A percentile compares a stretch with the other conserved stretches of the same genome.
Evolutionary conservation across 768 basidiomycete species (phyloP).

Genomic region (Boletus tomentosulus): DNA sequence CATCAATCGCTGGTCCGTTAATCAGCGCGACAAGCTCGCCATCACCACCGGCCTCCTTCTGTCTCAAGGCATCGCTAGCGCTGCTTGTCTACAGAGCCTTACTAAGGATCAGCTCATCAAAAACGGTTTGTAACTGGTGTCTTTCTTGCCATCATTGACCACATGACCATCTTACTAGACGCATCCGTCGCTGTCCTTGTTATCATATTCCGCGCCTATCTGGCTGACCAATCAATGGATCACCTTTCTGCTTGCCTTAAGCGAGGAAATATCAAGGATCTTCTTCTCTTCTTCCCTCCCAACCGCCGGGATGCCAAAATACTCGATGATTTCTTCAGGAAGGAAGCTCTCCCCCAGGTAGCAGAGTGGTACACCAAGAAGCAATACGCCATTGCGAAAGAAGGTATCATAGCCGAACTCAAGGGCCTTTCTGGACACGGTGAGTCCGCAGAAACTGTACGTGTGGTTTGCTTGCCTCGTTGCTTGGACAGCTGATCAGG

Average conservation of each 20-base stretch:
- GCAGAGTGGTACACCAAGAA: slow-evolving; percentile 95
- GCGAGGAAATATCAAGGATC: slow-evolving; percentile 80
- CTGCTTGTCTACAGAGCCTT: slow-evolving; percentile 73
- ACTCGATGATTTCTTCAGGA: slow-evolving; percentile 85
- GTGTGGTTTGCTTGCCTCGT: slow-evolving; percentile 18
- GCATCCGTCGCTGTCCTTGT: slow-evolving; percentile 74
- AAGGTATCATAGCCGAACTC: slow-evolving; percentile 64
- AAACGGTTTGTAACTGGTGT: slow-evolving; percentile 55
- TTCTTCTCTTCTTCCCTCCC: slow-evolving; percentile 81
- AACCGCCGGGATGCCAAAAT: slow-evolving; percentile 71
- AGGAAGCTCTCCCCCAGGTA: slow-evolving; percentile 69
- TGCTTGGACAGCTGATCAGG: slow-evolving; percentile 4
- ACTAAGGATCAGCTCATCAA: slow-evolving; percentile 95
- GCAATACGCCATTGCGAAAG: slow-evolving; percentile 79
- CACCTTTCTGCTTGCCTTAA: slow-evolving; percentile 80
- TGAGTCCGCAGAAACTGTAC: slow-evolving; percentile 65
- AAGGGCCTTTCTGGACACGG: slow-evolving; percentile 67
- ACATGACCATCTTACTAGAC: slow-evolving; percentile 42
- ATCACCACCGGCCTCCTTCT: slow-evolving; percentile 79
- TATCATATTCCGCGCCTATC: slow-evolving; percentile 75
- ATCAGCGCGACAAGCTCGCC: slow-evolving; percentile 79
- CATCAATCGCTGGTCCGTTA: slow-evolving; percentile 75
- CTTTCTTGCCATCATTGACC: neutral
- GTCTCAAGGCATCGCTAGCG: slow-evolving; percentile 76
- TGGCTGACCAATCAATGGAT: slow-evolving; percentile 83